phyloP scores from a whole-genome alignment of 2,329 filamentous ascomycete genomes.

The Chalara sp. region DNA sequence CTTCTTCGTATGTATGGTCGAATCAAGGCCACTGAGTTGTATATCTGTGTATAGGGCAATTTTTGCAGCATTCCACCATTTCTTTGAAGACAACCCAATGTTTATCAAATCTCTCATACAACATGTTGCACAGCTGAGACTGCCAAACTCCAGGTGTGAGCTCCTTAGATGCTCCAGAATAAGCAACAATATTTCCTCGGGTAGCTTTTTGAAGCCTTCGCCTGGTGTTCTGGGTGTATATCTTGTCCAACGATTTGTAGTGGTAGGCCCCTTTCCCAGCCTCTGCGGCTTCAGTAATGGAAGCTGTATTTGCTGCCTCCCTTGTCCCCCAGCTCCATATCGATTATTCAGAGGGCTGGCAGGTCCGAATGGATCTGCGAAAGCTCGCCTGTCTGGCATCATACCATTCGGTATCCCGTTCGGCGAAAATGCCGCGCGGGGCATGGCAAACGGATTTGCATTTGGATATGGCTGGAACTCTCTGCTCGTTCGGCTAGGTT shows the following conservation, averaged over 20 bases:
- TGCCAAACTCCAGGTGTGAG: constrained; percentile 40
- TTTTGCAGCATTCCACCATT: constrained; percentile 42
- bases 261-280: constrained; percentile 4
- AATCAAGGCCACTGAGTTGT: constrained; percentile 51
- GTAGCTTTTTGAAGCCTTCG: constrained; percentile 48
- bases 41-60: constrained; percentile 44
- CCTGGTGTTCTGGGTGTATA: constrained; percentile 29
- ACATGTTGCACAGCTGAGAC: constrained; percentile 54
- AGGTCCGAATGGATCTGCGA: constrained; percentile 13
- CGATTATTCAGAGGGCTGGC: constrained; percentile 1
- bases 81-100: constrained; percentile 42
- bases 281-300: constrained; percentile 13
- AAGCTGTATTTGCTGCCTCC: constrained; percentile 2
- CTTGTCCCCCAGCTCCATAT: constrained; percentile 8
- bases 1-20: constrained; percentile 44
- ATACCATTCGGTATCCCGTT: constrained; percentile 1
- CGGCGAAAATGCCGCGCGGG: constrained; percentile 2
- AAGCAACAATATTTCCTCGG: constrained; percentile 50
- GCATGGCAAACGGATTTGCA: constrained; percentile 3
- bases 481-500: constrained; percentile 16
- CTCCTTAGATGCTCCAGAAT: constrained; percentile 48
- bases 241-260: constrained; percentile 2
- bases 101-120: constrained; percentile 56
- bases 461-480: constrained; percentile 12
- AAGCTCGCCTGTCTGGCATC: constrained; percentile 1